phyloP scores from a whole-genome alignment of 2,329 filamentous ascomycete genomes.

The Rhinocladiella mackenziei region DNA sequence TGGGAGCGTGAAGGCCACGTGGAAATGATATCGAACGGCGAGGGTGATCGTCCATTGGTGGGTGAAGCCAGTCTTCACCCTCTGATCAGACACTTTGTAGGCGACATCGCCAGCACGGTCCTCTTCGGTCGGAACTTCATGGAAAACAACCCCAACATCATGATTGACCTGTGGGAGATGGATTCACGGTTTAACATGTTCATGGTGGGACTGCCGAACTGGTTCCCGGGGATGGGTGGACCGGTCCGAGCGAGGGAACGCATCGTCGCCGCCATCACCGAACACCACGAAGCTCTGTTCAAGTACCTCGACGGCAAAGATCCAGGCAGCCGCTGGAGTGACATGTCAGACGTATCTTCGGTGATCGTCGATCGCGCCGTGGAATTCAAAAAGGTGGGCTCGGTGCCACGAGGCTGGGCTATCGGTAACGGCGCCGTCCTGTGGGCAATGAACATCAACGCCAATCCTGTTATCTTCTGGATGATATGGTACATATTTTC shows the following conservation, averaged over 20 bases:
- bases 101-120: constrained; percentile 44
- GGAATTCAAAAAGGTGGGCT: constrained; percentile 35
- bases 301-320: constrained; percentile 42
- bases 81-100: constrained; percentile 56
- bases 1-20: constrained; percentile 58
- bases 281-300: constrained; percentile 44
- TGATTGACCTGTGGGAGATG: constrained; percentile 54
- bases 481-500: constrained; percentile 46
- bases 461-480: constrained; percentile 52
- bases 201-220: constrained; percentile 53
- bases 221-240: constrained; percentile 48
- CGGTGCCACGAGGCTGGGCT: constrained; percentile 29
- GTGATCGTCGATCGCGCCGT: constrained; percentile 43
- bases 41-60: constrained; percentile 33
- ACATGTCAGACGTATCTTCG: constrained; percentile 48
- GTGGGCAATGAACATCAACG: constrained; percentile 50
- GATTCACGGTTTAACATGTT: constrained; percentile 54
- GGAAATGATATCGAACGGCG: constrained; percentile 37
- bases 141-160: constrained; percentile 50
- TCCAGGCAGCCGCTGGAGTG: constrained; percentile 43
- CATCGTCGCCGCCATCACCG: constrained; percentile 40
- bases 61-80: constrained; percentile 52
- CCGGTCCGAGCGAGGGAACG: constrained; percentile 47
- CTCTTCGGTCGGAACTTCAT: constrained; percentile 52
- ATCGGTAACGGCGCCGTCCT: constrained; percentile 49